A percentile compares a stretch with the other conserved stretches of the same genome.
Conservation (phyloP, 371 early-diverging fungal genomes). For the Apophysomyces variabilis region DNA sequence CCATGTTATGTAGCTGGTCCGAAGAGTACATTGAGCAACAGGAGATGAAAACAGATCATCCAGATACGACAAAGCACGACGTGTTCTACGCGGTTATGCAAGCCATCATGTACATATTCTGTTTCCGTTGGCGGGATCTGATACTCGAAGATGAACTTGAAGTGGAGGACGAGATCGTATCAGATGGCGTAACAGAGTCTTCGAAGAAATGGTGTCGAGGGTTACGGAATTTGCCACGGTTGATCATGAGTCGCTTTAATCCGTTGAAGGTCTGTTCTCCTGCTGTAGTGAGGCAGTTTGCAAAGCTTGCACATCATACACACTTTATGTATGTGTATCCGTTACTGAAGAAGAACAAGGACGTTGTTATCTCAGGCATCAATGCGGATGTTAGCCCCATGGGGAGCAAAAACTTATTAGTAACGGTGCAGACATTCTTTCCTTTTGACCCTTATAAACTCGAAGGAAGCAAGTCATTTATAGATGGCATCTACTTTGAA, state of each 20-base stretch:
- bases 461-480: conserved; percentile 62
- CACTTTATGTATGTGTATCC: conserved; percentile 89
- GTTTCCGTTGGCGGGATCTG: conserved; percentile 91
- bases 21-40: conserved; percentile 68
- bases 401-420: conserved; percentile 27
- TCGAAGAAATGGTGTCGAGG: conserved; percentile 47
- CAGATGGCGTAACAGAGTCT: conserved; percentile 16
- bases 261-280: conserved; percentile 86
- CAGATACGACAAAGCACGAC: conserved; percentile 65
- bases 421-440: conserved; percentile 83
- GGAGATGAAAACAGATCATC: conserved; percentile 49
- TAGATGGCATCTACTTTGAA: conserved; percentile 68
- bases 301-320: conserved; percentile 73
- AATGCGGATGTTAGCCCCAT: conserved; percentile 22
- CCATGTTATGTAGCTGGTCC: conserved; percentile 73
- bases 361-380: conserved; percentile 45
- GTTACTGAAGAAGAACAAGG: conserved; percentile 71
- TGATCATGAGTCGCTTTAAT: conserved; percentile 83
- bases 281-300: conserved; percentile 87
- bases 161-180: conserved; percentile 23
- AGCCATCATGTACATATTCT: conserved; percentile 90
- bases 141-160: conserved; percentile 47
- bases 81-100: conserved; percentile 91
- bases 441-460: conserved; percentile 95
- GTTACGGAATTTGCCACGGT: conserved; percentile 62